Percentiles rank a stretch among this genome's conserved stretches.
Evolutionary conservation across 2,329 filamentous ascomycete species (phyloP).

Genomic region (Pestalotiopsis sp.): DNA sequence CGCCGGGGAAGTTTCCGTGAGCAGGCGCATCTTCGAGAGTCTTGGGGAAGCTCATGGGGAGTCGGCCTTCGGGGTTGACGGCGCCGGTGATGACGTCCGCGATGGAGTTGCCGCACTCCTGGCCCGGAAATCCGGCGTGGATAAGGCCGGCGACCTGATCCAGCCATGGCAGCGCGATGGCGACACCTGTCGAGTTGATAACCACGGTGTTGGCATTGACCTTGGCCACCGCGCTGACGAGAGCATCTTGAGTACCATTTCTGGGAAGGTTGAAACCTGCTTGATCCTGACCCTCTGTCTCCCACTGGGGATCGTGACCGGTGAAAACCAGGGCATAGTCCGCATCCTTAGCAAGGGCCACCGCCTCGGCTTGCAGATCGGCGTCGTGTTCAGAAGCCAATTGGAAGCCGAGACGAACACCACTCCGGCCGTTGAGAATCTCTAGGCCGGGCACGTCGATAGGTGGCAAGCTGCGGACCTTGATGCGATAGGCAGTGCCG

Average conservation of each 20-base stretch:
- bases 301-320: slow-evolving; percentile 56
- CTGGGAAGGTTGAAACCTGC: slow-evolving; percentile 73
- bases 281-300: slow-evolving; percentile 64
- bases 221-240: slow-evolving; percentile 58
- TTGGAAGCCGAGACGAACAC: slow-evolving; percentile 34
- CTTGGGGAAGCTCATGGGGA: slow-evolving; percentile 65
- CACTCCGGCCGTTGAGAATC: slow-evolving; percentile 33
- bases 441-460: slow-evolving; percentile 22
- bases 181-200: slow-evolving; percentile 66
- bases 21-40: slow-evolving; percentile 64
- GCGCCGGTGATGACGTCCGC: slow-evolving; percentile 67
- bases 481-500: slow-evolving; percentile 33
- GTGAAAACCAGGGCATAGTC: slow-evolving; percentile 67
- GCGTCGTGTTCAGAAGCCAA: slow-evolving; percentile 33
- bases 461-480: slow-evolving; percentile 31
- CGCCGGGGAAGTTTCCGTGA: slow-evolving; percentile 60
- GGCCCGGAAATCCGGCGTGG: slow-evolving; percentile 70
- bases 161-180: slow-evolving; percentile 61
- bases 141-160: slow-evolving; percentile 59
- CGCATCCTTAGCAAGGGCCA: slow-evolving; percentile 57
- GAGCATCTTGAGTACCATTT: slow-evolving; percentile 58
- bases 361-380: slow-evolving; percentile 48
- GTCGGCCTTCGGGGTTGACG: slow-evolving; percentile 65
- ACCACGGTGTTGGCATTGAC: slow-evolving; percentile 62
- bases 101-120: slow-evolving; percentile 69